Evolutionary conservation across 2,329 filamentous ascomycete species (phyloP).

Genomic region (Emergomyces orientalis): DNA sequence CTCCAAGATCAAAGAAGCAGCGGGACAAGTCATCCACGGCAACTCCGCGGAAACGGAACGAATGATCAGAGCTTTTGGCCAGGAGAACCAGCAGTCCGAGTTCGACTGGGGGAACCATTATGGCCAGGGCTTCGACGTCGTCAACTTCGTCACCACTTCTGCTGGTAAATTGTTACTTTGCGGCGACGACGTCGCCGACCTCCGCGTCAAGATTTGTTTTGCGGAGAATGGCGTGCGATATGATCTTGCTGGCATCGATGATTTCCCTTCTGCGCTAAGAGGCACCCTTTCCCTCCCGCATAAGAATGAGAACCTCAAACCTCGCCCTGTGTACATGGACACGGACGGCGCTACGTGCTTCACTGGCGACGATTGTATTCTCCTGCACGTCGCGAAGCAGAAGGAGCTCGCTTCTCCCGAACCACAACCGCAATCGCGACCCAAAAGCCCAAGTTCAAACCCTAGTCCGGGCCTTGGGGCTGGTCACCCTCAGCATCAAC

Average conservation of each 20-base stretch:
- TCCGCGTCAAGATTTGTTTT: slow-evolving; percentile 31
- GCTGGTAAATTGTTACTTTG: slow-evolving; percentile 25
- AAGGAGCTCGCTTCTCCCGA: not conserved
- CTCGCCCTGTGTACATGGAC: slow-evolving; percentile 21
- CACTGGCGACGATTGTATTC: slow-evolving; percentile 26
- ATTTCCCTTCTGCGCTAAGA: slow-evolving; percentile 4
- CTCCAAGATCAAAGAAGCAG: slow-evolving; percentile 53
- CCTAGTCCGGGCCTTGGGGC: not conserved
- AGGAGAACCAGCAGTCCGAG: slow-evolving; percentile 64
- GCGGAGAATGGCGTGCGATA: slow-evolving; percentile 34
- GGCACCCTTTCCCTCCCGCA: not conserved
- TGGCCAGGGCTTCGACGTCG: slow-evolving; percentile 72
- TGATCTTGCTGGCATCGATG: slow-evolving; percentile 13
- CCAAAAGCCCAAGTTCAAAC: not conserved
- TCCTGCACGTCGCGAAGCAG: slow-evolving; percentile 24
- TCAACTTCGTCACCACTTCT: slow-evolving; percentile 38
- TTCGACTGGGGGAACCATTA: slow-evolving; percentile 70
- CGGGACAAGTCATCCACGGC: slow-evolving; percentile 59
- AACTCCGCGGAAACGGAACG: slow-evolving; percentile 51
- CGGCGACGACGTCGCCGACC: slow-evolving; percentile 26
- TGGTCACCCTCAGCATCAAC: not conserved
- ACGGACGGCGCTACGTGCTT: slow-evolving; percentile 21
- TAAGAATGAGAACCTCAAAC: not conserved
- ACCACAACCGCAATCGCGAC: not conserved
- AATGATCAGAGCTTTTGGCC: slow-evolving; percentile 71